Base-by-base conservation (phyloP, 164 flowering plant genomes). In the Liriodendron chinense region DNA sequence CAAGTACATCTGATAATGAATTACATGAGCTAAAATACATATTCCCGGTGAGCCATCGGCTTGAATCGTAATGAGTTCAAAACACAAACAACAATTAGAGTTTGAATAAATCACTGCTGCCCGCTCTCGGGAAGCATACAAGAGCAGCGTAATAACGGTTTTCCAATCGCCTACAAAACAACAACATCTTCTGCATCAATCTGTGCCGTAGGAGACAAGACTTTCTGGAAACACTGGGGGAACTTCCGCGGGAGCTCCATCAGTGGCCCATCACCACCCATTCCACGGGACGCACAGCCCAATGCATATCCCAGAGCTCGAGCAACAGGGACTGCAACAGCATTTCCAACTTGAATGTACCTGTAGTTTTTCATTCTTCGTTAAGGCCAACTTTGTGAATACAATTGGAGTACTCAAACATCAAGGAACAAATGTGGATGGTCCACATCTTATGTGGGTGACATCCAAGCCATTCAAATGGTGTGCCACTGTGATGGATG, bases 301-400 rank as follows among this genome's bases (percentile, higher is more conserved):
- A 90, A 76, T 0, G 90, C 78, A 69, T 82, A 89, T 1, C 97
- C 97, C 16, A 93, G 69, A 0, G 92, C 96, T 3, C 83, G 76
- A 18, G 91, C 89, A 0, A 90, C 97, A 0, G 97, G 96, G 0
- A 93, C 89, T 0, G 97, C 94, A 3, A 93, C 97, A 0, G 97
- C 97, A 84, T 93, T 93, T 0, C 97, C 96, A 3, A 93, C 90
- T 78, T 93, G 97, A 0, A 85, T 89, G 70, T 91, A 93, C 72
- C 97, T 92, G 74, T 67, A 34, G 43, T 34, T 34, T 34, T 6
- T 34, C 43, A 34, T n/a, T n/a, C n/a, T n/a, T n/a, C n/a, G n/a
- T n/a, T n/a, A n/a, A n/a, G n/a, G n/a, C n/a, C n/a, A n/a, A n/a
- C n/a, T n/a, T n/a, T n/a, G n/a, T n/a, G n/a, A n/a, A n/a, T n/a